Conservation (phyloP, 371 early-diverging fungal genomes). For the Capniomyces stellatus region DNA sequence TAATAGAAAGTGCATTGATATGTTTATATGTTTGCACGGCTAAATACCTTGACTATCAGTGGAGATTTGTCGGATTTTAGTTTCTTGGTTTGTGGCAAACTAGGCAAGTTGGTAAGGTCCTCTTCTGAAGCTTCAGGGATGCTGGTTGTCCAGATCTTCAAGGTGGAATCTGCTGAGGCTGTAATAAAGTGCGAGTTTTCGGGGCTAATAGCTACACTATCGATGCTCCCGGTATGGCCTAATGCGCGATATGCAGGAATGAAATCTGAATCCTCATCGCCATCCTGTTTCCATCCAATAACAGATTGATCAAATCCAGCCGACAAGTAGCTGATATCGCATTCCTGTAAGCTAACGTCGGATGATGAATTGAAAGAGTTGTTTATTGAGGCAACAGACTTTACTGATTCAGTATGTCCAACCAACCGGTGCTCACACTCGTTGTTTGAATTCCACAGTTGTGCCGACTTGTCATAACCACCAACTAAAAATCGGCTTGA, state of each 20-base stretch:
- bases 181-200: constrained; percentile 44
- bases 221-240: constrained; percentile 60
- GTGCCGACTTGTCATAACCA: constrained; percentile 63
- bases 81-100: too few species aligned
- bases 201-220: constrained; percentile 32
- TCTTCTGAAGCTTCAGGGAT: too few species aligned
- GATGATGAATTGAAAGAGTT: background rate
- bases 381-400: constrained; percentile 37
- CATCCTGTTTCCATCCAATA: constrained; percentile 11
- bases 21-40: too few species aligned
- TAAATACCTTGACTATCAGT: too few species aligned
- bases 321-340: background rate
- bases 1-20: too few species aligned
- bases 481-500: constrained; percentile 49
- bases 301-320: constrained; percentile 13
- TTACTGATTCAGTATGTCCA: constrained; percentile 56
- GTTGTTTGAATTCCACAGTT: constrained; percentile 62
- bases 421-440: constrained; percentile 46
- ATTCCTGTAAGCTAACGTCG: background rate
- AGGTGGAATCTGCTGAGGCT: constrained; percentile 56
- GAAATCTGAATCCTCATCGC: constrained; percentile 8
- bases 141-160: constrained; percentile 56
- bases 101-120: too few species aligned
- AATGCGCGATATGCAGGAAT: constrained; percentile 44
- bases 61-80: too few species aligned